Base-by-base conservation (phyloP, 768 basidiomycete genomes). In the Hortiboletus campestris region DNA sequence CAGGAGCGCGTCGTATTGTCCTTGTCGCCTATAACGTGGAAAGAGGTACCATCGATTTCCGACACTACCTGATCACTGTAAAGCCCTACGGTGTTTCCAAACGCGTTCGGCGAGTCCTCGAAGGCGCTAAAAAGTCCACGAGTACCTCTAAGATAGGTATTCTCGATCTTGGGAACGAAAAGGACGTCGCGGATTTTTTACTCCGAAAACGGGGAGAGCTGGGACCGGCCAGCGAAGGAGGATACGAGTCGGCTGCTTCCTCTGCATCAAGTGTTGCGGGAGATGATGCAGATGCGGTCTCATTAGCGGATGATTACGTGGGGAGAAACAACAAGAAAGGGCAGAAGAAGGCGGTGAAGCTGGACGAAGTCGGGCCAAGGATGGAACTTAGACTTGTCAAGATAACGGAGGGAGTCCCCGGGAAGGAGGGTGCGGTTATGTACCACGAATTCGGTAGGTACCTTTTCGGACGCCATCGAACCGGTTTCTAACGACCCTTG, bases 121-220 rank as follows among this genome's bases (percentile, higher is more conserved):
- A 89, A 64, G 85, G 88, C 10, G 55, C 74, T 12, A 72, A 75
- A 58, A 70, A 74, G 41, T 44, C 61, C 13, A 49, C 63, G 8
- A 52, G 55, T 16, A 28, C 60, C 1, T 58, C 75, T 16, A 62
- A 65, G 39, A 65, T 69, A 39, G 75, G 76, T 3, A 66, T 92
- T 25, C 77, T 94, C 17, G 85, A 99, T 68, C 82, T 99, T 13
- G 86, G 90, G 10, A 89, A 85, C 59, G 94, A 96, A 69, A 87
- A 89, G 67, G 97, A 99, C 66, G 88, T 99, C 29, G 93, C 96
- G 2, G 96, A 99, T 70, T 99, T 97, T 68, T 72, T 99, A 63
- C 79, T 98, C 38, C 76, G 91, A 29, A 84, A 80, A 64, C 75
- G 77, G 49, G 88, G 88, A 16, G 82, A 86, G 51, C 66, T 77